Evolutionary conservation across 176 grass and related monocot genomes (phyloP).

Genomic region (Phragmites australis): DNA sequence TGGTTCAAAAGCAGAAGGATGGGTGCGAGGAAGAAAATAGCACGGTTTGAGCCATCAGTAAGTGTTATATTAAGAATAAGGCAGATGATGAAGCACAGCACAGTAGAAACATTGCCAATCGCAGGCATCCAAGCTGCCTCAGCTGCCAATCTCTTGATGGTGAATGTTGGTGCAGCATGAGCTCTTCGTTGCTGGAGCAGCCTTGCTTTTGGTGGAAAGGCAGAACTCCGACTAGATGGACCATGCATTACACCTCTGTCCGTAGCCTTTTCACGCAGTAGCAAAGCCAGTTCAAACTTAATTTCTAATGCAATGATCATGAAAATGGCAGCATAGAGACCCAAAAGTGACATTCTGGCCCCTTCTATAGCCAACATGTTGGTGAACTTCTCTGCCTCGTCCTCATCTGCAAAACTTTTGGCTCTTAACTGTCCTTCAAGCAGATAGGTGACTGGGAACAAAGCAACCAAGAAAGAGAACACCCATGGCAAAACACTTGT

Average conservation of each 20-base stretch:
- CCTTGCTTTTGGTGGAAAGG: conserved; percentile 78
- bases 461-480: conserved; percentile 82
- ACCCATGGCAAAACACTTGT: conserved; percentile 95
- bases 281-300: conserved; percentile 84
- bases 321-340: conserved; percentile 97
- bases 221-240: conserved; percentile 51
- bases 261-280: conserved; percentile 73
- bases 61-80: conserved; percentile 81
- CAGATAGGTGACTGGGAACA: conserved; percentile 93
- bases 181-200: conserved; percentile 85
- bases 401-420: conserved; percentile 68
- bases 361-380: conserved; percentile 91
- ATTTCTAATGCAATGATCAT: conserved; percentile 94
- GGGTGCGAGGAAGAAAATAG: conserved; percentile 93
- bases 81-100: conserved; percentile 90
- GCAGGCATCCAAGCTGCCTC: conserved; percentile 99
- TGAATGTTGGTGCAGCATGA: conserved; percentile 74
- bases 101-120: conserved; percentile 83
- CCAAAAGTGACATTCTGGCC: conserved; percentile 91
- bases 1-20: conserved; percentile 94
- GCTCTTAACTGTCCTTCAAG: conserved; percentile 89
- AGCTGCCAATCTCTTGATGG: conserved; percentile 92
- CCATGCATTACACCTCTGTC: conserved; percentile 51
- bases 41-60: conserved; percentile 88
- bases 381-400: conserved; percentile 83